A percentile compares a stretch with the other conserved stretches of the same genome.
Evolutionary conservation across 1,139 yeast species (phyloP).

Genomic region (Nakaseomyces kungkrabaensis): DNA sequence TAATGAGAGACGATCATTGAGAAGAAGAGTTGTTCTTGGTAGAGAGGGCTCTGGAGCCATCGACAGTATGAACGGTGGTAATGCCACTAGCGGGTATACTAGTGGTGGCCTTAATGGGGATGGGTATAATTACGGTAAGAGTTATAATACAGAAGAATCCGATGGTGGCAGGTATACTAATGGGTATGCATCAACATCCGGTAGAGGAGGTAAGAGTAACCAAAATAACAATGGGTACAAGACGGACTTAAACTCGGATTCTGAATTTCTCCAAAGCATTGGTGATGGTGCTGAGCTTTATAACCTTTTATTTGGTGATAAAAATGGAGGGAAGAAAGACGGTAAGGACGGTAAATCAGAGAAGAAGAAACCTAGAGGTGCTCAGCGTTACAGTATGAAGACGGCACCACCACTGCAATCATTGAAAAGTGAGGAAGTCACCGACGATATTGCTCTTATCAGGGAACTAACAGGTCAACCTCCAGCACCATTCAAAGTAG

Average conservation of each 20-base stretch:
- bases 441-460: slow-evolving; percentile 27
- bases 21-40: slow-evolving; percentile 23
- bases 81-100: slow-evolving; percentile 3
- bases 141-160: slow-evolving; percentile 18
- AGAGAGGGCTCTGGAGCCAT: slow-evolving; percentile 4
- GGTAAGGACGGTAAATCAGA: slow-evolving; percentile 4
- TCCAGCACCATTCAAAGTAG: slow-evolving; percentile 25
- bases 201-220: slow-evolving; percentile 5
- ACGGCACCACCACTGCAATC: slow-evolving; percentile 29
- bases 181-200: slow-evolving; percentile 5
- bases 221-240: slow-evolving; percentile 7
- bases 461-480: slow-evolving; percentile 26
- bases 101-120: slow-evolving; percentile 8
- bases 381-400: slow-evolving; percentile 27
- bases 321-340: slow-evolving; percentile 11
- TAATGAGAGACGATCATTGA: slow-evolving; percentile 24
- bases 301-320: slow-evolving; percentile 25
- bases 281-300: slow-evolving; percentile 28
- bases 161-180: slow-evolving; percentile 11
- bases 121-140: slow-evolving; percentile 10
- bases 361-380: slow-evolving; percentile 24
- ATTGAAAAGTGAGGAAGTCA: slow-evolving; percentile 26
- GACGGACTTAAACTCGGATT: slow-evolving; percentile 19
- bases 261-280: slow-evolving; percentile 25
- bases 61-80: background rate